Conservation (phyloP, 2,329 filamentous ascomycete genomes). For the Reticulascus tulasneorum region DNA sequence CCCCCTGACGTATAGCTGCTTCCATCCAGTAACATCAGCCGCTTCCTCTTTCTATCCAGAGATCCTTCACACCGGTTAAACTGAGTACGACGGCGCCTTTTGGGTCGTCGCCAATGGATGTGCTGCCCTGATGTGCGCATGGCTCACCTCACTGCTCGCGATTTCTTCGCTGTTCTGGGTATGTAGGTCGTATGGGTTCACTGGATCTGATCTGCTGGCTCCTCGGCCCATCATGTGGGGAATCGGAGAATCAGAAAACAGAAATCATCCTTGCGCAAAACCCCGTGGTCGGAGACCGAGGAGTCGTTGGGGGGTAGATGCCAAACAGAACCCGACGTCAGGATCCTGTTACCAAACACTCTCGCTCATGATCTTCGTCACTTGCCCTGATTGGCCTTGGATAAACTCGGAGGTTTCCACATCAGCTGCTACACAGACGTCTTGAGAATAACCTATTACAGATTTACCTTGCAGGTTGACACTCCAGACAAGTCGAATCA, state of each 20-base stretch:
- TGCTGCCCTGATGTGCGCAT: no score
- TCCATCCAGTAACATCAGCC: no score
- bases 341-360: slow-evolving; percentile 26
- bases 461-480: slow-evolving; percentile 25
- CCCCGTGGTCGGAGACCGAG: no score
- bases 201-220: slow-evolving; percentile 19
- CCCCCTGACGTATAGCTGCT: no score
- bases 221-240: slow-evolving; percentile 19
- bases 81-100: no score
- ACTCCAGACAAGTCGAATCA: slow-evolving; percentile 16
- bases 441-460: slow-evolving; percentile 16
- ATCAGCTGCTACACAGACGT: slow-evolving; percentile 12
- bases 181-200: no score
- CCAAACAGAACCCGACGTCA: slow-evolving; percentile 22
- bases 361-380: slow-evolving; percentile 26
- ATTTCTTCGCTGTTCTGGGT: no score
- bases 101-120: no score
- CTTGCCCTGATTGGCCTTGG: slow-evolving; percentile 20
- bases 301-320: no score
- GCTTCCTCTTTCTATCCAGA: no score
- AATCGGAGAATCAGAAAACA: slow-evolving; percentile 19
- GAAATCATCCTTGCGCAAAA: slow-evolving; percentile 14
- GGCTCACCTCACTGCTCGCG: no score
- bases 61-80: no score
- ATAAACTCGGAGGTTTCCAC: slow-evolving; percentile 16